phyloP scores from a whole-genome alignment of 495 filamentous ascomycete species.

The Aspergillus haitiensis region DNA sequence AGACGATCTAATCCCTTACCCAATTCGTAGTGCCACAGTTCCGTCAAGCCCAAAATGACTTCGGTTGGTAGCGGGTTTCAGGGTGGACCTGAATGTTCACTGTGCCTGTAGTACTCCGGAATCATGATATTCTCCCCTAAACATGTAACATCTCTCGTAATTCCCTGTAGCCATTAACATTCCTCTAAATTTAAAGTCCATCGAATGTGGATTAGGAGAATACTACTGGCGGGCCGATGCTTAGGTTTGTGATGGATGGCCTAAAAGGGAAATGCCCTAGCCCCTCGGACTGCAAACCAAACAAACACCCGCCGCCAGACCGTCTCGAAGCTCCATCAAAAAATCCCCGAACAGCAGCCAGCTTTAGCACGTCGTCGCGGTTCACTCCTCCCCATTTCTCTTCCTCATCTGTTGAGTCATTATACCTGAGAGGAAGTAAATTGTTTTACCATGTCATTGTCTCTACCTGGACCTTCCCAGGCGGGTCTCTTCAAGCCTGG shows the following conservation, averaged over 20 bases:
- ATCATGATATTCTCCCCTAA: not conserved
- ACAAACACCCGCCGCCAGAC: conserved; percentile 42
- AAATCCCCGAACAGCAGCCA: conserved; percentile 46
- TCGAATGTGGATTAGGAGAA: conserved; percentile 27
- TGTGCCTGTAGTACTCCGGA: not conserved
- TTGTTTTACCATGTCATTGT: conserved; percentile 77
- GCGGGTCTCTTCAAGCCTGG: conserved; percentile 92
- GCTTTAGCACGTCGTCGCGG: conserved; percentile 31
- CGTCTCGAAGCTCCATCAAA: conserved; percentile 45
- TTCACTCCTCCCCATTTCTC: conserved; percentile 22
- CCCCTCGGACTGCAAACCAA: conserved; percentile 47
- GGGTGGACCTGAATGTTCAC: not conserved
- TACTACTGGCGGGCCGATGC: conserved; percentile 6
- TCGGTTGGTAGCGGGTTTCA: conserved; percentile 10
- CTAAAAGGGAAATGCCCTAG: conserved; percentile 23
- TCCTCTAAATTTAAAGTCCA: conserved; percentile 17
- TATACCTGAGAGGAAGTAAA: conserved; percentile 28
- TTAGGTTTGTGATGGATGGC: not conserved
- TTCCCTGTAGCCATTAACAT: not conserved
- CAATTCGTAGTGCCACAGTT: conserved; percentile 37
- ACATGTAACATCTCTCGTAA: not conserved
- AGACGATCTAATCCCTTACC: conserved; percentile 4
- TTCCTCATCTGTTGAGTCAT: conserved; percentile 27
- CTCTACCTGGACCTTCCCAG: conserved; percentile 90
- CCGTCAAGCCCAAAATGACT: conserved; percentile 25